These are phyloP conservation scores for Torulaspora gathmanii DNA, from an alignment of 805 yeast genomes.

Conservation along the genomic window DNA sequence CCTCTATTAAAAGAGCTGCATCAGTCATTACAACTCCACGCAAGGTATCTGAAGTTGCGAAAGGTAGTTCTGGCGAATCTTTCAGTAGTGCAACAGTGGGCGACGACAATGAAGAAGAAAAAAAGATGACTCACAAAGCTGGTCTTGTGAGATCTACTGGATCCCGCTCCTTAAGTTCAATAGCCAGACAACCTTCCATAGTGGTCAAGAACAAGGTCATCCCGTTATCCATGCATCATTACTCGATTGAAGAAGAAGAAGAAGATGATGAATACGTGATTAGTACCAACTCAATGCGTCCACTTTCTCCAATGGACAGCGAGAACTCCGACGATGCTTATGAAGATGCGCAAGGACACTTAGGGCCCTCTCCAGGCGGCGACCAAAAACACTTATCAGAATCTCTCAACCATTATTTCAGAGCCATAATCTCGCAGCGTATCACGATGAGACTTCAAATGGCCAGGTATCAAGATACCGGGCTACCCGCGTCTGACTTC, in stretches of 20 bases:
- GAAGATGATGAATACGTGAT: constrained; percentile 17
- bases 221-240: constrained; percentile 31
- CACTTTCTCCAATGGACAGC: constrained; percentile 11
- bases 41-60: constrained; percentile 1
- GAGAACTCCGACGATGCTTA: constrained; percentile 7
- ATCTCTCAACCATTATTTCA: constrained; percentile 25
- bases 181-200: constrained; percentile 34
- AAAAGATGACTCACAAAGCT: not conserved
- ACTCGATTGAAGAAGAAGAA: constrained; percentile 29
- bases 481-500: constrained; percentile 12
- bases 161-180: constrained; percentile 24
- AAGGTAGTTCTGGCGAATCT: not conserved
- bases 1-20: constrained; percentile 37
- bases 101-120: not conserved
- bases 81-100: not conserved
- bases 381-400: constrained; percentile 6
- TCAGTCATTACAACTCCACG: constrained; percentile 28
- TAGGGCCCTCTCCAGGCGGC: not conserved
- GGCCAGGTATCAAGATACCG: constrained; percentile 20
- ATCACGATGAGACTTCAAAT: constrained; percentile 29
- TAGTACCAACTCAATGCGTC: constrained; percentile 12
- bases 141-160: constrained; percentile 29
- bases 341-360: constrained; percentile 10
- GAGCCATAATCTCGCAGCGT: constrained; percentile 26
- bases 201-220: constrained; percentile 36